Evolutionary conservation across 2,329 filamentous ascomycete genomes (phyloP).

Genomic region (Ophiostoma sp.): DNA sequence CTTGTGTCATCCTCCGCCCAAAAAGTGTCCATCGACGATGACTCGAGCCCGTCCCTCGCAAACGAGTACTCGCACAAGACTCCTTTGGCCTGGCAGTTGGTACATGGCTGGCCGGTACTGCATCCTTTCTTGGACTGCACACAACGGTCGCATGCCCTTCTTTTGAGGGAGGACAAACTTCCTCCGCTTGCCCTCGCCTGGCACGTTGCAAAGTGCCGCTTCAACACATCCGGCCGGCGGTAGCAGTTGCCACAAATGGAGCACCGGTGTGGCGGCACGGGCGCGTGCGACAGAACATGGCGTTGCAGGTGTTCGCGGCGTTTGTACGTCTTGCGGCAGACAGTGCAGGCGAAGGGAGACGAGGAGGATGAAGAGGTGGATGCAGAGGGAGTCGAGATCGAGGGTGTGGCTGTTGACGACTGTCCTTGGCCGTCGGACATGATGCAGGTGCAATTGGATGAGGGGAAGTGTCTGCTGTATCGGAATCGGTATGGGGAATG

Average conservation of each 20-base stretch:
- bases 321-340: conserved; percentile 20
- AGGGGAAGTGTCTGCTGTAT: not conserved
- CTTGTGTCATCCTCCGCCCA: not conserved
- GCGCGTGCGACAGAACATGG: conserved; percentile 13
- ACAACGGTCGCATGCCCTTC: conserved; percentile 20
- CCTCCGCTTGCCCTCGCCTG: not conserved
- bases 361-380: not conserved
- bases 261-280: conserved; percentile 11
- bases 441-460: not conserved
- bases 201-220: conserved; percentile 15
- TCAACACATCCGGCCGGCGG: conserved; percentile 22
- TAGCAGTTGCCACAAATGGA: conserved; percentile 9
- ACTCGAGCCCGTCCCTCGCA: not conserved
- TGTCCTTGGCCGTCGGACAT: not conserved
- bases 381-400: not conserved
- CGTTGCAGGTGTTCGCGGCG: conserved; percentile 23
- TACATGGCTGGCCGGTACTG: conserved; percentile 19
- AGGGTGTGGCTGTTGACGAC: not conserved
- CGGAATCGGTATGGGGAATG: not conserved
- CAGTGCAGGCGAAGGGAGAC: not conserved
- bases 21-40: not conserved
- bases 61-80: conserved; percentile 13
- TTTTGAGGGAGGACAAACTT: not conserved
- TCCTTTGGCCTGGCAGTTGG: not conserved
- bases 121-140: conserved; percentile 21